phyloP scores from a whole-genome alignment of 441 rosid genomes.

The Rhodomyrtus psidioides region DNA sequence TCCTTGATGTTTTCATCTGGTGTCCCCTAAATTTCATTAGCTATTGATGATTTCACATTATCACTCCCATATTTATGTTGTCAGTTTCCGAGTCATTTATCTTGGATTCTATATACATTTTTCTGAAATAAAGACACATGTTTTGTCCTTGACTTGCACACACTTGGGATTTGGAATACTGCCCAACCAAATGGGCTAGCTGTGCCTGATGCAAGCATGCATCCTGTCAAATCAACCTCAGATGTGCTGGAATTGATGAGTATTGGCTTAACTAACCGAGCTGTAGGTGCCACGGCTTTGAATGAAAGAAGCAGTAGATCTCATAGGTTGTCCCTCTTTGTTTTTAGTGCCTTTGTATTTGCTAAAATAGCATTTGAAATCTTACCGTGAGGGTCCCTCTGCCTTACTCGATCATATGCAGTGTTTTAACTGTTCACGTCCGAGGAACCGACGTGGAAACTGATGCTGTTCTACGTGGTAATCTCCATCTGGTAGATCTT shows the following conservation, averaged over 20 bases:
- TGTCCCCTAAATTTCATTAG: background rate
- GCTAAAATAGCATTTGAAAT: background rate
- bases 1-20: background rate
- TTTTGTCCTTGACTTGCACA: constrained; percentile 65
- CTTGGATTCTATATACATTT: background rate
- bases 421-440: constrained; percentile 14
- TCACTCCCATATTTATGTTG: background rate
- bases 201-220: constrained; percentile 95
- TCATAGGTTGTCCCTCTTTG: constrained; percentile 43
- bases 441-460: constrained; percentile 45
- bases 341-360: background rate
- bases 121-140: background rate
- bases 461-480: constrained; percentile 62
- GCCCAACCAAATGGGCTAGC: constrained; percentile 81
- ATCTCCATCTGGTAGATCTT: constrained; percentile 26
- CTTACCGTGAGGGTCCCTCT: background rate
- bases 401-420: background rate
- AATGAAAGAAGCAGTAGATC: constrained; percentile 98
- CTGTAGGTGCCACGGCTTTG: constrained; percentile 87
- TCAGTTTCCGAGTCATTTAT: background rate
- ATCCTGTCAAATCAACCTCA: constrained; percentile 61
- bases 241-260: constrained; percentile 85
- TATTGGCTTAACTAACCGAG: constrained; percentile 72
- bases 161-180: constrained; percentile 87
- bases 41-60: background rate